These are phyloP conservation scores for Rhizoctonia solani DNA, from an alignment of 1,284 basidiomycete species.

Conservation along the genomic window DNA sequence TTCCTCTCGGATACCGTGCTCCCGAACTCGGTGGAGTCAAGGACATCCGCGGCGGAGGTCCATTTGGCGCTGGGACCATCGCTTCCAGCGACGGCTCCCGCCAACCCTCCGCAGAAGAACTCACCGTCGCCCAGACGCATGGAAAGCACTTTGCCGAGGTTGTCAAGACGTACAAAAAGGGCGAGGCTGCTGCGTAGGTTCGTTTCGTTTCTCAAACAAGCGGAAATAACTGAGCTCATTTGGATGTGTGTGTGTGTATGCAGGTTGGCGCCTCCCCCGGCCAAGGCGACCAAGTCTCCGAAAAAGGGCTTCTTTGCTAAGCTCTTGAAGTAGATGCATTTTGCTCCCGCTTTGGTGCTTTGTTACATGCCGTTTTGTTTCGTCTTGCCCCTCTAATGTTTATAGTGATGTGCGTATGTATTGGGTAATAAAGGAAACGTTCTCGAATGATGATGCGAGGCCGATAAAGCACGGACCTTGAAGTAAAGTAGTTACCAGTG, in stretches of 20 bases:
- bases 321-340: constrained; percentile 19
- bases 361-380: constrained; percentile 11
- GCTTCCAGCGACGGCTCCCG: constrained; percentile 36
- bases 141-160: constrained; percentile 37
- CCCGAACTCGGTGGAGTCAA: constrained; percentile 44
- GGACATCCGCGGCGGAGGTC: constrained; percentile 46
- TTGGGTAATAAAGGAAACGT: constrained; percentile 25
- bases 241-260: neutral
- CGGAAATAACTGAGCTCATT: constrained; percentile 10
- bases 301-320: constrained; percentile 34
- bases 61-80: constrained; percentile 44
- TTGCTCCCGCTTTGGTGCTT: neutral
- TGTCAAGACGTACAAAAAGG: constrained; percentile 39
- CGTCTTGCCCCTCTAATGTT: neutral
- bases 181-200: constrained; percentile 33
- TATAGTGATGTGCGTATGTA: neutral
- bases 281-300: constrained; percentile 32
- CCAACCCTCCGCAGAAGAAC: constrained; percentile 34
- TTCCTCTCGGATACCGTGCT: constrained; percentile 49
- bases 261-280: constrained; percentile 24
- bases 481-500: neutral
- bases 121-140: constrained; percentile 31
- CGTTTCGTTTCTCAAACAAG: neutral
- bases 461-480: constrained; percentile 8
- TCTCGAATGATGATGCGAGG: neutral